Conservation (phyloP, 2,329 filamentous ascomycete species). For the Botrytis aclada region DNA sequence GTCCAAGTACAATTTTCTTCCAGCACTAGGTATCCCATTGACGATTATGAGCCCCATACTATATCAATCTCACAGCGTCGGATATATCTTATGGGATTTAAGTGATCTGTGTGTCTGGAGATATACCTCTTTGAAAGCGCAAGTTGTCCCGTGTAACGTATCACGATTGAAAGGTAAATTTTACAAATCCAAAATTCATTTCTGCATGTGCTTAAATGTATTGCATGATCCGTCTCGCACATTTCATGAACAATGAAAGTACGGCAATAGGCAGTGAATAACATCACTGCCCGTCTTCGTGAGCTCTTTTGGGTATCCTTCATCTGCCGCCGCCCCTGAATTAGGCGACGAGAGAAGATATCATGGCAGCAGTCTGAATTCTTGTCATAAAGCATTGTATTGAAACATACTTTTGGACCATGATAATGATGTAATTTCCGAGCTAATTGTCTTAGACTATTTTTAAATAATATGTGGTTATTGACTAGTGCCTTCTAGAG, state of each 20-base stretch:
- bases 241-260: not conserved
- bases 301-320: not conserved
- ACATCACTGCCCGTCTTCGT: not conserved
- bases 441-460: not conserved
- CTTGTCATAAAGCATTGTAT: not conserved
- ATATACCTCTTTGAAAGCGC: not conserved
- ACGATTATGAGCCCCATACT: not conserved
- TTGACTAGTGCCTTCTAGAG: not conserved
- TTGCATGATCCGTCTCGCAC: fast-evolving
- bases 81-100: not conserved
- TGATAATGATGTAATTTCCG: not conserved
- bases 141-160: not conserved
- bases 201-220: not conserved
- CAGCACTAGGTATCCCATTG: not conserved
- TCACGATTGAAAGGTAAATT: not conserved
- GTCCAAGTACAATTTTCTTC: no score
- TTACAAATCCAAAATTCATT: not conserved
- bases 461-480: not conserved
- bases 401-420: not conserved
- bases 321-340: not conserved
- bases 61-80: not conserved
- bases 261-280: not conserved
- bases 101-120: not conserved
- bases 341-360: not conserved
- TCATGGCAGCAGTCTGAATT: not conserved